Evolutionary conservation across 371 early-diverging fungal genomes (phyloP), one percentile per base, ranked within the genome.

Genomic region (Batkoa obscura): DNA sequence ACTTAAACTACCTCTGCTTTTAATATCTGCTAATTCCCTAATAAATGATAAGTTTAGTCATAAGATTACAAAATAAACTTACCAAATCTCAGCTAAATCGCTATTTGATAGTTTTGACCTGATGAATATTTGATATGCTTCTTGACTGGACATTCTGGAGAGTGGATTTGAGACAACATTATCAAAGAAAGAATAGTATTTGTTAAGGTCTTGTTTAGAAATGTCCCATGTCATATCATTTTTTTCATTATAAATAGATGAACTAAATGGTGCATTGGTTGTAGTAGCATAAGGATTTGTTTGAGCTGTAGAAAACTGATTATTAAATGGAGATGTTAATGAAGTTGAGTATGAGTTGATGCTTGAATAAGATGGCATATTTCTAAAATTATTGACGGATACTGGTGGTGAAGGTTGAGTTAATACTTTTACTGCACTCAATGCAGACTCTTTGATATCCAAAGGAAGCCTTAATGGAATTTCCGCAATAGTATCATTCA

Each of bases 1-100:
- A 62, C 87, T 89, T 51, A 94, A 78, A 60, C 84, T 83, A 35
- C 92, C 95, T 59, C 78, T 75, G 59, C 84, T 80, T 56, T 83
- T 81, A 34, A 81, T 81, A 64, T 91, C 92, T 8, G 89, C 70
- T 38, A 94, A 72, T 41, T 71, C 75, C 88, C 50, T 55, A 55
- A 47, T 31, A 23, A 23, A 32, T 13, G 10, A 38, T 30, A n/a
- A 15, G 1, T 37, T 13, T 17, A 36, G 5, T 31, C 34, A 47
- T 8, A 23, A 15, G 42, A 52, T 3, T 53, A 23, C 12, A 23
- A 47, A 35, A 12, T 8, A n/a, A 9, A 43, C 13, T 34, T 42
- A 59, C 81, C 88, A 87, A 51, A 87, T 80, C 38, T 69, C 71
- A 17, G 85, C 85, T 50, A 87, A 63, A 30, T 70, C 76, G 0